Conservation (phyloP, 306 rosid genomes). For the Ammopiptanthus mongolicus region DNA sequence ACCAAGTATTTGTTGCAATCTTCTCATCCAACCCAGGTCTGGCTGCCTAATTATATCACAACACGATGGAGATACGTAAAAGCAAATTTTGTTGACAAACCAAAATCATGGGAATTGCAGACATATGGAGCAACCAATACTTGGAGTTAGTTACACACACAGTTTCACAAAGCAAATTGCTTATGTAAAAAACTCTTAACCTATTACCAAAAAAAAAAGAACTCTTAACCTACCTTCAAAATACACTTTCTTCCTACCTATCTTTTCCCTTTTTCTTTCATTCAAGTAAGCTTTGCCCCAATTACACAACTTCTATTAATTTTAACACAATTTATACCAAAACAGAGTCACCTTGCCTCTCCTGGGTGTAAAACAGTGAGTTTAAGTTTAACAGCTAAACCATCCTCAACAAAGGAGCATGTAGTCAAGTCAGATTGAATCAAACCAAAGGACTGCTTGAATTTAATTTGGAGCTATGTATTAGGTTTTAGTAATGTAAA, state of each 20-base stretch:
- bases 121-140: not conserved
- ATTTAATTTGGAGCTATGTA: not conserved
- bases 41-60: constrained; percentile 59
- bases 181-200: not conserved
- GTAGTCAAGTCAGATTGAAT: not conserved
- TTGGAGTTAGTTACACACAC: not conserved
- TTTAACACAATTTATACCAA: not conserved
- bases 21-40: constrained; percentile 86
- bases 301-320: not conserved
- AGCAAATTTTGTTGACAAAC: not conserved
- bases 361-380: not conserved
- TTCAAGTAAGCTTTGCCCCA: not conserved
- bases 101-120: not conserved
- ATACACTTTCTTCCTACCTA: not conserved
- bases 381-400: not conserved
- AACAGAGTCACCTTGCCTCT: not conserved
- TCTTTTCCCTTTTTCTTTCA: not conserved
- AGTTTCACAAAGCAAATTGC: not conserved
- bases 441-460: not conserved
- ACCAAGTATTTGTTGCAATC: constrained; percentile 82
- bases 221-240: not conserved
- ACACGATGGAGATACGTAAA: not conserved
- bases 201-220: too few species aligned
- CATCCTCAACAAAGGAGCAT: not conserved
- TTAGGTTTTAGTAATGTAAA: not conserved